Evolutionary conservation across 768 basidiomycete species (phyloP), one percentile per base, ranked within the genome.

Genomic region (Pisolithus tinctorius): DNA sequence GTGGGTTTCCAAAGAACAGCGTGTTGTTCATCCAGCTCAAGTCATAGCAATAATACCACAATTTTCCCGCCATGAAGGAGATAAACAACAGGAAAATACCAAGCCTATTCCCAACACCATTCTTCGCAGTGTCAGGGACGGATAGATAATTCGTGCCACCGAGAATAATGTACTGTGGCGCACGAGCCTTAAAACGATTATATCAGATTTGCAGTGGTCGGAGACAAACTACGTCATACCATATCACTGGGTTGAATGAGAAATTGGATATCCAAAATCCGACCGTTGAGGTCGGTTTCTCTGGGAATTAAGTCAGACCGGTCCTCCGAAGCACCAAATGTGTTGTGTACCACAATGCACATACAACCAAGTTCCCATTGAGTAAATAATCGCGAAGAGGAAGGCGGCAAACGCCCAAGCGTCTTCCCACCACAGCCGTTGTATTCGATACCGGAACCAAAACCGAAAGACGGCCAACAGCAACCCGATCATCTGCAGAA

Each of bases 91-190:
- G 4, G 42, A 48, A 38, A 63, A 57, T 11, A 54, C 30, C 40
- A 25, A 41, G 10, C 38, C 55, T 25, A 58, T 49, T 4, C 26
- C 54, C 31, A 26, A 44, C 47, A 63, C 48, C 17, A 56, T 49
- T 41, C 38, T 51, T 10, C 53, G 57, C 42, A 45, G 47, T 23
- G 7, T n/a, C 38, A 49, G 30, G 9, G 57, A 42, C 1, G 55
- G 46, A 49, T 58, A 55, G 26, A 49, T 50, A 14, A 63, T 52
- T 30, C 62, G 62, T 40, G 49, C 55, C 29, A 63, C 43, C 20
- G 62, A 63, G 27, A 57, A 55, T 30, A 57, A 31, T 39, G 59
- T 51, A 38, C 60, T 63, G 55, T 55, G 49, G 20, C 62, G 62
- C 17, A 62, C 56, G 43, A 50, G 44, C 63, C 58, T 64, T 49